These are phyloP conservation scores for Eutrema yunnanense DNA, from an alignment of 345 rosid species.

Conservation along the genomic window DNA sequence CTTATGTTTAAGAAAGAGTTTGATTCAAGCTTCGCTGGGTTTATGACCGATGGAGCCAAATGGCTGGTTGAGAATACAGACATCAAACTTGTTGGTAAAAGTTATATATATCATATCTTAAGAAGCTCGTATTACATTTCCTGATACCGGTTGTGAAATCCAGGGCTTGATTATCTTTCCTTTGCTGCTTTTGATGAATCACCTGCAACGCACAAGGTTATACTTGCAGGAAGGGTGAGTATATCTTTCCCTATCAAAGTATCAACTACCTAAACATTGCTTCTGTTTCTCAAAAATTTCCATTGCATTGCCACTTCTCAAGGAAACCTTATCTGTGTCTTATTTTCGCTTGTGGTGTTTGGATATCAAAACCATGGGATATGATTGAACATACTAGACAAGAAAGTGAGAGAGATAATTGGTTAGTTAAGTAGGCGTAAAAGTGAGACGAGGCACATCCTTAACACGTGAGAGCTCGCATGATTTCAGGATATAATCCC, in stretches of 20 bases:
- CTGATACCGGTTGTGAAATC: neutral
- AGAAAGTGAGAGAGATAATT: conserved; percentile 1
- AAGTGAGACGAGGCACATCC: neutral
- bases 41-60: conserved; percentile 75
- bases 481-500: conserved; percentile 49
- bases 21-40: conserved; percentile 85
- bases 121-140: neutral
- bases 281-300: neutral
- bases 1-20: conserved; percentile 72
- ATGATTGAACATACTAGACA: neutral
- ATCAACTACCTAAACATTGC: neutral
- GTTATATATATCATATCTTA: neutral
- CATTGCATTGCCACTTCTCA: neutral
- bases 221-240: conserved; percentile 29
- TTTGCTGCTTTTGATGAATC: conserved; percentile 60
- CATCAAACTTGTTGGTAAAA: conserved; percentile 75
- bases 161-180: conserved; percentile 78
- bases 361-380: neutral
- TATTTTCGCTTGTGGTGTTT: neutral
- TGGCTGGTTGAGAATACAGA: conserved; percentile 92
- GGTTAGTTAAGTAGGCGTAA: neutral
- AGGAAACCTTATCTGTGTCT: neutral
- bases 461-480: neutral
- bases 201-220: conserved; percentile 30
- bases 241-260: neutral